phyloP scores from a whole-genome alignment of 2,329 filamentous ascomycete genomes.

The Lecanoromycetidae sp. region DNA sequence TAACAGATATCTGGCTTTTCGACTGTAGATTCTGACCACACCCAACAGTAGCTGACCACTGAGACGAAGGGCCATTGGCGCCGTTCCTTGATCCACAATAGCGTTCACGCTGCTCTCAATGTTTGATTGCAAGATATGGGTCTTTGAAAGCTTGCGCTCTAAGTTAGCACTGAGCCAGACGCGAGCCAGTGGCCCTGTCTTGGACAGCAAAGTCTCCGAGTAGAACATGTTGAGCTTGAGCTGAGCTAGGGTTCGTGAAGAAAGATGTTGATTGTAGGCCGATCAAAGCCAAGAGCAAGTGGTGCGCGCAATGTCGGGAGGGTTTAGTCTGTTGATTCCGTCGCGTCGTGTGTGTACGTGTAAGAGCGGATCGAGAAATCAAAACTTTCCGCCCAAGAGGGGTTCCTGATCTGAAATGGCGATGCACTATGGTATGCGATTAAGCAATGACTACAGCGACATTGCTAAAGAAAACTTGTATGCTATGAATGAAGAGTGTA shows the following conservation, averaged over 20 bases:
- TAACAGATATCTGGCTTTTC: constrained; percentile 89
- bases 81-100: constrained; percentile 85
- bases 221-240: constrained; percentile 64
- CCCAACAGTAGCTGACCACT: constrained; percentile 89
- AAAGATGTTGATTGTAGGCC: background rate
- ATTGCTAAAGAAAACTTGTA: background rate
- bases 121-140: constrained; percentile 87
- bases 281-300: background rate
- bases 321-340: constrained; percentile 1
- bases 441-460: background rate
- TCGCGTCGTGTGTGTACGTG: constrained; percentile 16
- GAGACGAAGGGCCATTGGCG: constrained; percentile 84
- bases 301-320: background rate
- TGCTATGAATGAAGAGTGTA: background rate
- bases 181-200: constrained; percentile 80
- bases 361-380: background rate
- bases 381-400: background rate
- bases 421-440: background rate
- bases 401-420: background rate
- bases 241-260: background rate
- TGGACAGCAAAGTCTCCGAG: constrained; percentile 86
- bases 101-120: constrained; percentile 89
- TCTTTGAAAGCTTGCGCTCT: constrained; percentile 96
- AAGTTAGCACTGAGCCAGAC: constrained; percentile 71
- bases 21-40: constrained; percentile 93